Percentiles rank a stretch among this genome's conserved stretches.
These are phyloP conservation scores for Arbutus unedo DNA, from an alignment of 148 eudicot species.

Conservation along the genomic window DNA sequence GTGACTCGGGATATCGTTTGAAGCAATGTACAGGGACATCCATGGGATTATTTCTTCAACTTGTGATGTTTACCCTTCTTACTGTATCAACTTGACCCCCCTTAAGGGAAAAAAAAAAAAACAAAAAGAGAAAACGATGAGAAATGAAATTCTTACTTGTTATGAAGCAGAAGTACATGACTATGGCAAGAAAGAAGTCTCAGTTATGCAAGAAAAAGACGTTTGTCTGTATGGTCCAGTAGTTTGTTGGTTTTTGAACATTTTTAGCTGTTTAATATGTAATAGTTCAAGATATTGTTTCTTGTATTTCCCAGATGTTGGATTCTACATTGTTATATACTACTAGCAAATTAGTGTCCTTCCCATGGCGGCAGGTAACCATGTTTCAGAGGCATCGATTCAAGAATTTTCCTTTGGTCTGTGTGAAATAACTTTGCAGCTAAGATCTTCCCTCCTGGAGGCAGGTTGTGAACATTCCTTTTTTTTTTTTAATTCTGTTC, in stretches of 20 bases:
- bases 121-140: neutral
- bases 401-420: neutral
- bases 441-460: no score
- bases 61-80: conserved; percentile 10
- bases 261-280: neutral
- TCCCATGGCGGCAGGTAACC: neutral
- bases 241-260: neutral
- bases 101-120: neutral
- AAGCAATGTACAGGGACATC: conserved; percentile 21
- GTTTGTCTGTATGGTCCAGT: neutral
- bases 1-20: conserved; percentile 3
- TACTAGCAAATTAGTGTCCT: neutral
- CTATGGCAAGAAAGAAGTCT: neutral
- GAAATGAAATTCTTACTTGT: neutral
- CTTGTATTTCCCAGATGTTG: neutral
- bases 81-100: neutral
- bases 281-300: neutral
- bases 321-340: neutral
- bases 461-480: no score
- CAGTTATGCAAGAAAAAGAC: neutral
- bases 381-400: neutral
- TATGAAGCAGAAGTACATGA: neutral
- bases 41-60: conserved; percentile 21
- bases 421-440: neutral
- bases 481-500: neutral